Evolutionary conservation across 2,329 filamentous ascomycete genomes (phyloP).

Genomic region (Claviceps pazoutovae): DNA sequence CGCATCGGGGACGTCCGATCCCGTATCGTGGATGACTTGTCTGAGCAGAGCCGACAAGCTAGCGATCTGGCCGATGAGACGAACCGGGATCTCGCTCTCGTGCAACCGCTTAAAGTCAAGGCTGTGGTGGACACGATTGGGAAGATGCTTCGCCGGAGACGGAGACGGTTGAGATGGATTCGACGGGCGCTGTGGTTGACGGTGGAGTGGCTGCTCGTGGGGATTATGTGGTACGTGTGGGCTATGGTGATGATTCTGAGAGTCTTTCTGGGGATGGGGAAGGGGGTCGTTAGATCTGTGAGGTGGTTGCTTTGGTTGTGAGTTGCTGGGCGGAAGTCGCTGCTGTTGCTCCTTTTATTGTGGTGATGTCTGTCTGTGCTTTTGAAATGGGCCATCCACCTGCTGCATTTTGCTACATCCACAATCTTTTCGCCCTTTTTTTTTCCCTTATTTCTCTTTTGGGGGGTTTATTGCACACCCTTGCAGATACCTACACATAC

Average conservation of each 20-base stretch:
- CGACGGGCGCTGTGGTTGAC: slow-evolving; percentile 64
- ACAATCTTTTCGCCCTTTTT: neutral
- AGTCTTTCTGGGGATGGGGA: slow-evolving; percentile 47
- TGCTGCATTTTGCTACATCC: neutral
- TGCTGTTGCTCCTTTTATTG: neutral
- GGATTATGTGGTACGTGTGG: slow-evolving; percentile 92
- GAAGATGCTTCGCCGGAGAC: slow-evolving; percentile 56
- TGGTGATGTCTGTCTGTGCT: neutral
- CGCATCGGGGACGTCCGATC: slow-evolving; percentile 33
- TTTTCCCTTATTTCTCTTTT: neutral
- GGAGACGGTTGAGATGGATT: slow-evolving; percentile 56
- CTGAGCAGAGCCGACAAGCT: slow-evolving; percentile 47
- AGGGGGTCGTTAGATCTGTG: slow-evolving; percentile 43
- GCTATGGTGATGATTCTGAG: slow-evolving; percentile 68
- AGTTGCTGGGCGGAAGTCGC: neutral
- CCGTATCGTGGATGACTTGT: slow-evolving; percentile 38
- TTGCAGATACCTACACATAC: too few species aligned
- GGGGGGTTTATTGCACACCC: neutral
- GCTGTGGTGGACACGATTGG: slow-evolving; percentile 66
- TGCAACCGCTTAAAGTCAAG: slow-evolving; percentile 68
- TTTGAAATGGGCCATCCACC: neutral
- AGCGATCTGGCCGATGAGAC: slow-evolving; percentile 72
- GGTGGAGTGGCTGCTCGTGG: slow-evolving; percentile 78
- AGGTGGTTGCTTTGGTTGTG: slow-evolving; percentile 76
- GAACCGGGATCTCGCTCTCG: slow-evolving; percentile 59